Percentiles rank a stretch among this genome's conserved stretches.
Conservation (phyloP, 1,284 basidiomycete species). For the Malassezia obtusa region DNA sequence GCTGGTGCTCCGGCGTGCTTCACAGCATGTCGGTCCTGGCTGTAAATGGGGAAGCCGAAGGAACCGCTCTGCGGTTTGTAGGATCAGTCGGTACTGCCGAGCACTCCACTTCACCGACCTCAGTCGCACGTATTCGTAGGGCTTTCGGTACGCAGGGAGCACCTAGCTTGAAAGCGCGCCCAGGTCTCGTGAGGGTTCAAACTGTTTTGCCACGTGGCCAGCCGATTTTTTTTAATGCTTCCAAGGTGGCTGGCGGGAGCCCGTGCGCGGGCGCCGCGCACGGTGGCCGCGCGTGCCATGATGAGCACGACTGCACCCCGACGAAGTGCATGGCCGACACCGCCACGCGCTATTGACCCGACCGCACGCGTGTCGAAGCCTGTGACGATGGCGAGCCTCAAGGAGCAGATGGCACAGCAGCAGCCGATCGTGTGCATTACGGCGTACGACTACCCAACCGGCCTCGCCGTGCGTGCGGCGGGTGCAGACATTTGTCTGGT, state of each 20-base stretch:
- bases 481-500: conserved; percentile 42
- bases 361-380: background rate
- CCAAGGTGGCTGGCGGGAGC: background rate
- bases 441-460: conserved; percentile 42
- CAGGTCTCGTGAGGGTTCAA: conserved; percentile 15
- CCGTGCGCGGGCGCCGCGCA: background rate
- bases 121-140: conserved; percentile 18
- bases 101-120: conserved; percentile 20
- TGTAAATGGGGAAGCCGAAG: conserved; percentile 13
- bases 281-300: background rate
- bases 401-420: background rate
- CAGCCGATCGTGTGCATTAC: conserved; percentile 30
- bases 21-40: conserved; percentile 14
- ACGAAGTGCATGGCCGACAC: conserved; percentile 5
- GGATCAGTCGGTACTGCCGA: conserved; percentile 19
- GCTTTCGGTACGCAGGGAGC: conserved; percentile 18
- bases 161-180: conserved; percentile 21
- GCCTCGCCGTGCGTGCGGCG: conserved; percentile 34
- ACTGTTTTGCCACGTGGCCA: conserved; percentile 8
- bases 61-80: conserved; percentile 2
- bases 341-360: background rate
- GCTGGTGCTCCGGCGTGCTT: conserved; percentile 12
- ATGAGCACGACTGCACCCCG: background rate
- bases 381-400: background rate
- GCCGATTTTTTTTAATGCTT: background rate